A percentile compares a stretch with the other conserved stretches of the same genome.
Evolutionary conservation across 257 asterid species (phyloP).

Genomic region (Ocimum tenuiflorum): DNA sequence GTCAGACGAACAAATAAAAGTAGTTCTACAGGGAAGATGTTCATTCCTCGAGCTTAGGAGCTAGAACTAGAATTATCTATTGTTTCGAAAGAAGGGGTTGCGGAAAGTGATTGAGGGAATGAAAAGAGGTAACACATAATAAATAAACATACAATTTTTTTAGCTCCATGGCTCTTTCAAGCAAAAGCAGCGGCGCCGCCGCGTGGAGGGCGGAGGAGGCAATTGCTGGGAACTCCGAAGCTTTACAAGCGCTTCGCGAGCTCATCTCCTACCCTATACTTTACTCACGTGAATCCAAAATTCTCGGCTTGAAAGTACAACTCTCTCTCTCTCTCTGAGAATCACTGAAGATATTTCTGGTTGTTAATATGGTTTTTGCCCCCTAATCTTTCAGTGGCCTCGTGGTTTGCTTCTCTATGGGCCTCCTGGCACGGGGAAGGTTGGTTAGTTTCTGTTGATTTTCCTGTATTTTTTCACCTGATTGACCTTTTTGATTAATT

Average conservation of each 20-base stretch:
- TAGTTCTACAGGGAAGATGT: too few relatives aligned
- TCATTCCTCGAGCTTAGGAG: too few relatives aligned
- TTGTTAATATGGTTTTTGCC: background rate
- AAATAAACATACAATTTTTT: too few relatives aligned
- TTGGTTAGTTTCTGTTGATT: constrained; percentile 18
- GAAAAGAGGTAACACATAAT: too few relatives aligned
- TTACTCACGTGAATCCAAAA: constrained; percentile 53
- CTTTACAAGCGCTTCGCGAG: constrained; percentile 64
- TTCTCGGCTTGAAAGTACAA: constrained; percentile 64
- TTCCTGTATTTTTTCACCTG: background rate
- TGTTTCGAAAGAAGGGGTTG: too few relatives aligned
- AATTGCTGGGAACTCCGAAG: constrained; percentile 64
- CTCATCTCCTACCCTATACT: constrained; percentile 57
- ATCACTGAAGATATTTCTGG: background rate
- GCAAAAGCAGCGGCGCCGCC: constrained; percentile 19
- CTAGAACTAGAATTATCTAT: too few relatives aligned
- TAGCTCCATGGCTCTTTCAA: constrained; percentile 15
- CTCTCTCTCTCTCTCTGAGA: background rate
- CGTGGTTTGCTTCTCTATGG: constrained; percentile 89
- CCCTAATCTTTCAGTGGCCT: constrained; percentile 53
- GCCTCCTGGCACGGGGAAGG: constrained; percentile 99
- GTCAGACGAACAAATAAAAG: too few relatives aligned
- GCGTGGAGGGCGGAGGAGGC: constrained; percentile 69
- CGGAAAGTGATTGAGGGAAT: too few relatives aligned
- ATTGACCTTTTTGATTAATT: constrained; percentile 6